phyloP scores from a whole-genome alignment of 1,284 basidiomycete genomes.

The Thelephora terrestris region DNA sequence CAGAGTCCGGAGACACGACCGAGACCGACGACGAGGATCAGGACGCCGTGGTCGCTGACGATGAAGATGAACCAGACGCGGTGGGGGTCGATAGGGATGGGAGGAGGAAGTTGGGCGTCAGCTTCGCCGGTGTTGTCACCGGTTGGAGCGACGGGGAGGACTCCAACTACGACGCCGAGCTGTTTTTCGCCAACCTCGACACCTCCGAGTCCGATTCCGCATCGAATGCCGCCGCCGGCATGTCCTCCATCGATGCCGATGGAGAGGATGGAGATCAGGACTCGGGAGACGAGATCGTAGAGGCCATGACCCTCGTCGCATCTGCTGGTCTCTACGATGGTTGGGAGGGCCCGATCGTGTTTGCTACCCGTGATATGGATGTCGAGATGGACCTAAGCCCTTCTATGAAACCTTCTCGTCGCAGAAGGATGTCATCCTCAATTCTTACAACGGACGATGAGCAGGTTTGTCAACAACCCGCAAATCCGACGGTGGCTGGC shows the following conservation, averaged over 20 bases:
- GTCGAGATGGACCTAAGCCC: neutral
- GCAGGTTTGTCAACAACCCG: neutral
- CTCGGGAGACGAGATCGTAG: slow-evolving; percentile 13
- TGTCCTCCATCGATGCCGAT: slow-evolving; percentile 12
- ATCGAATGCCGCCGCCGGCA: slow-evolving; percentile 3
- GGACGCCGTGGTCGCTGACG: slow-evolving; percentile 37
- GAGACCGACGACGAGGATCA: slow-evolving; percentile 30
- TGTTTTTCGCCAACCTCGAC: slow-evolving; percentile 63
- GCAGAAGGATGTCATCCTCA: slow-evolving; percentile 8
- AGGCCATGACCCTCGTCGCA: slow-evolving; percentile 18
- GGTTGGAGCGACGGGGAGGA: slow-evolving; percentile 64
- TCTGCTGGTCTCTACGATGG: slow-evolving; percentile 20
- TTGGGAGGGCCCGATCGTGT: slow-evolving; percentile 19
- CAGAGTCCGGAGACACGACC: slow-evolving; percentile 26
- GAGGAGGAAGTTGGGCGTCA: slow-evolving; percentile 25
- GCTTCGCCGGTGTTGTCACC: slow-evolving; percentile 49
- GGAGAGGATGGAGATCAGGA: slow-evolving; percentile 21
- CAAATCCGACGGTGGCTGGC: slow-evolving; percentile 5
- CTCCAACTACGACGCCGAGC: slow-evolving; percentile 64
- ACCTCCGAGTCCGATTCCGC: slow-evolving; percentile 38
- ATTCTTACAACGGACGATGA: slow-evolving; percentile 12
- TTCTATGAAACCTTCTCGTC: neutral
- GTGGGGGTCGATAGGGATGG: slow-evolving; percentile 24
- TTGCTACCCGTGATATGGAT: slow-evolving; percentile 7
- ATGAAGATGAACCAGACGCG: slow-evolving; percentile 31